Base-by-base conservation (phyloP, 2,329 filamentous ascomycete species). In the Xylariaceae sp. region DNA sequence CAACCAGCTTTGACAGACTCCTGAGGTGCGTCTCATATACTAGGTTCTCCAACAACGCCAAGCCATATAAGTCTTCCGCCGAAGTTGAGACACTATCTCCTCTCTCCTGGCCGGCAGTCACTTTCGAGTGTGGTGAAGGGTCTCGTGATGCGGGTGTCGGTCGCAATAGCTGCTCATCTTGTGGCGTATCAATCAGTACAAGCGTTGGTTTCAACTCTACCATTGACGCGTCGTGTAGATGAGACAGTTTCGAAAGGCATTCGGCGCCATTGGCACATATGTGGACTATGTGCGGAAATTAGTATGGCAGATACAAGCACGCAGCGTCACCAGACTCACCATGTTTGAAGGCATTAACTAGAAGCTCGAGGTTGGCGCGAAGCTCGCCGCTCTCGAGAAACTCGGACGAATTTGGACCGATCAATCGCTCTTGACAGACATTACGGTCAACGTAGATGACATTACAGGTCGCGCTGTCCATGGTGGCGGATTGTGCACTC, bases 391-490 rank as follows among this genome's bases (percentile, higher is more conserved):
- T 60, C 50, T 69, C 65, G 19, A 50, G 56, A 22, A 68, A 33
- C 31, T 71, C 70, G 41, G 62, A 56, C 38, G 60, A 58, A 39
- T 61, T 58, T 36, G 58, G 55, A 38, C 60, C 52, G 39, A 81
- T 66, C 46, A 74, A 64, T 51, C 76, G 71, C 61, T 81, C 74
- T 54, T 75, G 67, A 60, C 69, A 71, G 56, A 80, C 75, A 55
- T 73, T 71, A 63, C 78, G 78, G 70, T 83, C 79, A 61, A 84
- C 79, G 60, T 83, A 84, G 56, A 84, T 79, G 59, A 84, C 75
- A 66, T 83, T 79, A 66, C 79, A 83, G 53, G 73, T 71, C 63
- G 77, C 74, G 65, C 73, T 74, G 68, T 83, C 80, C 81, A 84
- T 84, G 66, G 70, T 76, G 73, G 72, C 71, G 72, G 73, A 70